Evolutionary conservation across 2,329 filamentous ascomycete species (phyloP).

Genomic region (Rhynchosporium graminicola): DNA sequence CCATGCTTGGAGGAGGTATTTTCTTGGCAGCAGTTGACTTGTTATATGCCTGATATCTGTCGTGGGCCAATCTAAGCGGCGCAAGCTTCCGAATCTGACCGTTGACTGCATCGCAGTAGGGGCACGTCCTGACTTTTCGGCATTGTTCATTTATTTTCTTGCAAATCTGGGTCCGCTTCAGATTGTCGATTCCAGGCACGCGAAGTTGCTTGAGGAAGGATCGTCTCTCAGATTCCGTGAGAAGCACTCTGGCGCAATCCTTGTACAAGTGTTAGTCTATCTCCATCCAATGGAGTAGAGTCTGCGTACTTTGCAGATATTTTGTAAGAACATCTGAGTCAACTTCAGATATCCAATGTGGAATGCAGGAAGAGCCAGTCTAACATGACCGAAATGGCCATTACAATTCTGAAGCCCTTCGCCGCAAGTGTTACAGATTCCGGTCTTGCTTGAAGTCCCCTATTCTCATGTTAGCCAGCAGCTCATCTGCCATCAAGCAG

Average conservation of each 20-base stretch:
- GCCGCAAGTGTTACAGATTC: slow-evolving; percentile 79
- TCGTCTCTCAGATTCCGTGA: slow-evolving; percentile 78
- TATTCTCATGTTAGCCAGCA: slow-evolving; percentile 35
- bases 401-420: slow-evolving; percentile 81
- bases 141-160: slow-evolving; percentile 90
- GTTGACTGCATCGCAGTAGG: slow-evolving; percentile 79
- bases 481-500: slow-evolving; percentile 14
- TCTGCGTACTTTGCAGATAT: slow-evolving; percentile 77
- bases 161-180: slow-evolving; percentile 78
- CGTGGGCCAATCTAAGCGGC: slow-evolving; percentile 90
- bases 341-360: slow-evolving; percentile 96
- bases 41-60: slow-evolving; percentile 87
- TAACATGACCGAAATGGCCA: slow-evolving; percentile 93
- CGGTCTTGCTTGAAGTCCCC: slow-evolving; percentile 84
- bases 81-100: slow-evolving; percentile 90
- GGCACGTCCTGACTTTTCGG: slow-evolving; percentile 80
- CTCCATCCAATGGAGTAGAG: slow-evolving; percentile 15
- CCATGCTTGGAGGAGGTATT: slow-evolving; percentile 76
- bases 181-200: slow-evolving; percentile 79
- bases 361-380: slow-evolving; percentile 86
- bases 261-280: slow-evolving; percentile 38
- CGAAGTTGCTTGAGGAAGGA: slow-evolving; percentile 78
- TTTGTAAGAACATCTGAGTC: slow-evolving; percentile 86
- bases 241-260: slow-evolving; percentile 80
- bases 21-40: slow-evolving; percentile 87